These are phyloP conservation scores for Dictyostelium firmibasis DNA, from an alignment of 78 protist genomes.

Conservation along the genomic window DNA sequence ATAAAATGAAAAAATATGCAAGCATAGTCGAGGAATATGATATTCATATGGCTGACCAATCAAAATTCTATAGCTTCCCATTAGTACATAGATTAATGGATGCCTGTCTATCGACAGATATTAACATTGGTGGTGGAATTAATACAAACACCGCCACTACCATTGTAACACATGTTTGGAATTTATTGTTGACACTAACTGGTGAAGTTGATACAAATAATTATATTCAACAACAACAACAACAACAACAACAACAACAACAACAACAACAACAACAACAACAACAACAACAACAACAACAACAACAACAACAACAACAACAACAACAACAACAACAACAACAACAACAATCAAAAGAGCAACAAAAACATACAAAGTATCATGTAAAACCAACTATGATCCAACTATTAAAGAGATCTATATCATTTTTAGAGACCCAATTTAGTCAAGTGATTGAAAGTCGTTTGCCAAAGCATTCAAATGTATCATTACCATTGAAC, in stretches of 20 bases:
- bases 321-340: neutral
- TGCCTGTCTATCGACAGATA: slow-evolving; percentile 10
- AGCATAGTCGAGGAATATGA: slow-evolving; percentile 19
- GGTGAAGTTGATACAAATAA: neutral
- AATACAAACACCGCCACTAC: neutral
- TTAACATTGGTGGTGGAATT: neutral
- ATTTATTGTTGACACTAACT: neutral
- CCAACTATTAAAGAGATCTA: neutral
- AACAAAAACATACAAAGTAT: neutral
- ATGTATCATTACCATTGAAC: slow-evolving; percentile 27
- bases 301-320: neutral
- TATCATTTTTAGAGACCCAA: slow-evolving; percentile 32
- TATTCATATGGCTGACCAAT: neutral
- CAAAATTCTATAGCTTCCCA: neutral
- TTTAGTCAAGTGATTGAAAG: neutral
- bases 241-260: neutral
- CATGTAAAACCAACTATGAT: neutral
- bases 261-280: neutral
- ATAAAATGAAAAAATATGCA: slow-evolving; percentile 66
- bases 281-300: neutral
- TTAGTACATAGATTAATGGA: slow-evolving; percentile 15
- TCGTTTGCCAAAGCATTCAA: slow-evolving; percentile 22
- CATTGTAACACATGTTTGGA: slow-evolving; percentile 22
- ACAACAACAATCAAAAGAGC: neutral
- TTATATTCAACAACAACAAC: neutral